A percentile compares a stretch with the other conserved stretches of the same genome.
Conservation (phyloP, 805 yeast species). For the Jamesozyma gamospora region DNA sequence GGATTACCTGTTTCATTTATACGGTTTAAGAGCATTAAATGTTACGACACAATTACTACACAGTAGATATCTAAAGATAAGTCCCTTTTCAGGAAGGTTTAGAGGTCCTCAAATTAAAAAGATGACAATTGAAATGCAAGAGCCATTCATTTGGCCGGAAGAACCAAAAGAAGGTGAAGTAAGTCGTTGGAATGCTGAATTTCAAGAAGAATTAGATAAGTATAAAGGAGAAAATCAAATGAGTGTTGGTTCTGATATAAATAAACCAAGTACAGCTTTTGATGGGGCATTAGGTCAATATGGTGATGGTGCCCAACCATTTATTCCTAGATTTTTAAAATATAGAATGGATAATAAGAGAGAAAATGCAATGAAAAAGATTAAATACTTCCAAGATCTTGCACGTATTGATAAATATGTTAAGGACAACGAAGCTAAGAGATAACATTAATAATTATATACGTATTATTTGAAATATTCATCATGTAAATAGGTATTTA, state of each 20-base stretch:
- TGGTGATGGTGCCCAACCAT: slow-evolving; percentile 54
- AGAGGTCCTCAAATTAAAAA: slow-evolving; percentile 78
- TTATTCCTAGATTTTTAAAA: slow-evolving; percentile 42
- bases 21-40: slow-evolving; percentile 82
- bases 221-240: slow-evolving; percentile 38
- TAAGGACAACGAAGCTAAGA: not conserved
- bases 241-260: slow-evolving; percentile 52
- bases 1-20: slow-evolving; percentile 83
- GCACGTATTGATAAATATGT: slow-evolving; percentile 4
- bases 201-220: slow-evolving; percentile 38
- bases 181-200: slow-evolving; percentile 32
- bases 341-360: slow-evolving; percentile 38
- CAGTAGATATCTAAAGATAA: slow-evolving; percentile 54
- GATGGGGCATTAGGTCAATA: slow-evolving; percentile 56
- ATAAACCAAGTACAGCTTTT: slow-evolving; percentile 61
- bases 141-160: slow-evolving; percentile 94
- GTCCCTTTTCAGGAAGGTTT: slow-evolving; percentile 53
- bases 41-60: slow-evolving; percentile 79
- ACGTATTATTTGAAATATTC: not conserved
- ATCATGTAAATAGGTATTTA: not conserved
- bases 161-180: slow-evolving; percentile 34
- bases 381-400: slow-evolving; percentile 10
- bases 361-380: slow-evolving; percentile 16
- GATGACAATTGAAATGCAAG: slow-evolving; percentile 93
- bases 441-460: too few relatives aligned